Evolutionary conservation across 495 filamentous ascomycete species (phyloP).

Genomic region (Neurospora tetraspora): DNA sequence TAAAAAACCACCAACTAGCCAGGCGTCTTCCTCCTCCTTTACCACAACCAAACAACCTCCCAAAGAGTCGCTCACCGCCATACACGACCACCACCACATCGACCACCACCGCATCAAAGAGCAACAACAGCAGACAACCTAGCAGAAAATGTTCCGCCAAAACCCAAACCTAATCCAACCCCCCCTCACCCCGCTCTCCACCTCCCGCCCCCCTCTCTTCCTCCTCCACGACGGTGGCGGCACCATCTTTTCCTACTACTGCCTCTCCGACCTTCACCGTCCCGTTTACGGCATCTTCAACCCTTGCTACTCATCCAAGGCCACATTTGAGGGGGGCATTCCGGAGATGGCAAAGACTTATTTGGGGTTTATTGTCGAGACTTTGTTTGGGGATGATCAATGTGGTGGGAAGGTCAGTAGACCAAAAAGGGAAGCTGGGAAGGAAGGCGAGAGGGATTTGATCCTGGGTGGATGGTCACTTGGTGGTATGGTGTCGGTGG

Average conservation of each 20-base stretch:
- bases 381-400: conserved; percentile 10
- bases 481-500: conserved; percentile 31
- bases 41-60: not conserved
- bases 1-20: not conserved
- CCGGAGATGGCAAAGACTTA: conserved; percentile 28
- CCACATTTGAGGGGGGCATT: conserved; percentile 23
- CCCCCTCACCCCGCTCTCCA: not conserved
- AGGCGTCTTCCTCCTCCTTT: not conserved
- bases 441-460: not conserved
- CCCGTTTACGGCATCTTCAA: conserved; percentile 29
- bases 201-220: conserved; percentile 18
- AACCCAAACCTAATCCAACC: conserved; percentile 22
- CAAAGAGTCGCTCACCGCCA: too few relatives aligned
- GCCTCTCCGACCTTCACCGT: conserved; percentile 22
- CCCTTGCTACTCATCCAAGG: conserved; percentile 20
- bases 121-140: too few relatives aligned
- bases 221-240: conserved; percentile 37
- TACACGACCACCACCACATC: too few relatives aligned
- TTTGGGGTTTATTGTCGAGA: conserved; percentile 16
- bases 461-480: conserved; percentile 35
- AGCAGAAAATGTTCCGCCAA: conserved; percentile 17
- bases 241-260: conserved; percentile 30
- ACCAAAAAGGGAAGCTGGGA: not conserved
- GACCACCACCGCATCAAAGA: too few relatives aligned
- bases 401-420: conserved; percentile 16